Evolutionary conservation across 2,329 filamentous ascomycete species (phyloP).

Genomic region (Aureobasidium leucospermi): DNA sequence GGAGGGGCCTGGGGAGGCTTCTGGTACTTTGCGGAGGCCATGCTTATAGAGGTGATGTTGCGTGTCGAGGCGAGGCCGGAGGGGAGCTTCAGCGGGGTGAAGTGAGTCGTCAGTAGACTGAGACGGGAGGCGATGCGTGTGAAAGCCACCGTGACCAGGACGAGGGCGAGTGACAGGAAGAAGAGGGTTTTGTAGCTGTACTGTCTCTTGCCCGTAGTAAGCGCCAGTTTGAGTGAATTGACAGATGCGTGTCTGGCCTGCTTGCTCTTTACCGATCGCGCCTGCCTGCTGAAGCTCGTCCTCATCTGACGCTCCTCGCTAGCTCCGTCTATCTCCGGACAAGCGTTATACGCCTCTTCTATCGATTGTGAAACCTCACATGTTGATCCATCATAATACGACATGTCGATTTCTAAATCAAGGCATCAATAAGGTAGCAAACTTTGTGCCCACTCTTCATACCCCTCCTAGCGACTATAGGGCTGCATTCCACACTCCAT

Average conservation of each 20-base stretch:
- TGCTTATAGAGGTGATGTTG: constrained; percentile 45
- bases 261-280: not conserved
- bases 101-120: constrained; percentile 24
- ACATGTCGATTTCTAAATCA: not conserved
- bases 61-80: constrained; percentile 14
- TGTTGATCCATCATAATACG: not conserved
- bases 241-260: not conserved
- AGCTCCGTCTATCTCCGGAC: not conserved
- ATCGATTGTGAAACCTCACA: not conserved
- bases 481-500: not conserved
- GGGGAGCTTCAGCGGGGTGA: constrained; percentile 24
- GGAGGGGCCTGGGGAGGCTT: constrained; percentile 72
- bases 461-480: not conserved
- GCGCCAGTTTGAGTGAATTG: constrained; percentile 6
- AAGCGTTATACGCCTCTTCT: not conserved
- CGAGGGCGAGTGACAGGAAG: constrained; percentile 24
- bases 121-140: constrained; percentile 26
- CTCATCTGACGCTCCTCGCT: not conserved
- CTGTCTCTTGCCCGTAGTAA: not conserved
- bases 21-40: constrained; percentile 61
- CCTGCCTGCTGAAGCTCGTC: not conserved
- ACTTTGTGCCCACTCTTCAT: too few relatives aligned
- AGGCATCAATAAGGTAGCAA: not conserved
- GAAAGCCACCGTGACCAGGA: constrained; percentile 27
- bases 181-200: constrained; percentile 19